Conservation (phyloP, 306 rosid genomes). For the Pyrus betulifolia region DNA sequence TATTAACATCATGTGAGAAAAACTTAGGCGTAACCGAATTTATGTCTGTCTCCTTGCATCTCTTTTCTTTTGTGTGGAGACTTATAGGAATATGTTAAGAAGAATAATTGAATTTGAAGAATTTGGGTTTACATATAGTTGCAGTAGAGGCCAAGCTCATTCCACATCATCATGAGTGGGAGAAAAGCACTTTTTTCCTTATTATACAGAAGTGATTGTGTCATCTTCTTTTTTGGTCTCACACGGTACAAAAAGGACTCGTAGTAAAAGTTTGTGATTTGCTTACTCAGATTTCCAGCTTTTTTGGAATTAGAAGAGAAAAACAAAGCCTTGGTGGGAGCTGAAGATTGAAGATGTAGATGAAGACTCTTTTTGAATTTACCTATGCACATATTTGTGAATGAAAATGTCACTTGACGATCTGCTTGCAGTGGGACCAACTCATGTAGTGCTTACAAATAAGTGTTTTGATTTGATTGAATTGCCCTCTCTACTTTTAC, state of each 20-base stretch:
- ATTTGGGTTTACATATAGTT: background rate
- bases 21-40: no score
- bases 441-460: background rate
- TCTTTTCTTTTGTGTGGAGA: no score
- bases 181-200: constrained; percentile 34
- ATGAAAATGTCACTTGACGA: background rate
- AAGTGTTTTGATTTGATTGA: no score
- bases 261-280: constrained; percentile 25
- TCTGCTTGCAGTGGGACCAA: constrained; percentile 15
- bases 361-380: constrained; percentile 6
- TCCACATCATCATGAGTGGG: constrained; percentile 51
- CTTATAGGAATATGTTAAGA: no score
- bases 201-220: constrained; percentile 20
- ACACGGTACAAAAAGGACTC: constrained; percentile 1
- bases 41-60: no score
- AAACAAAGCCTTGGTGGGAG: constrained; percentile 12
- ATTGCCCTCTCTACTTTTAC: no score
- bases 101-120: background rate
- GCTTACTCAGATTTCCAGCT: constrained; percentile 14
- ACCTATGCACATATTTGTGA: background rate
- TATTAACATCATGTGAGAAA: no score
- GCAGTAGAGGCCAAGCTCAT: background rate
- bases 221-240: constrained; percentile 34
- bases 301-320: background rate
- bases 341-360: background rate